Percentiles rank a stretch among this genome's conserved stretches.
These are phyloP conservation scores for Agaricales sp. DNA, from an alignment of 1,284 basidiomycete genomes.

Conservation along the genomic window DNA sequence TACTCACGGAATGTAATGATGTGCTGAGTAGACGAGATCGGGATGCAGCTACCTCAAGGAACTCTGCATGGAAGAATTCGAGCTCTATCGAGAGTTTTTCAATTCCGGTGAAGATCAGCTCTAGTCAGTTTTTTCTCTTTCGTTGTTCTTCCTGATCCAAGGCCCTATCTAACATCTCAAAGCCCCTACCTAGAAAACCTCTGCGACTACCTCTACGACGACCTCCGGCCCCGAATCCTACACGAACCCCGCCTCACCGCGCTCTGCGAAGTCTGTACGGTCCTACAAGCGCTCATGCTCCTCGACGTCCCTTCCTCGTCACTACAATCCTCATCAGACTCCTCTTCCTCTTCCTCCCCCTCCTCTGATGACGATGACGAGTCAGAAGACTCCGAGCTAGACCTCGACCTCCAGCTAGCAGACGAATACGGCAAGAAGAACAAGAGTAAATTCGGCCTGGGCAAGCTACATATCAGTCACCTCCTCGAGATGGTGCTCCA, in stretches of 20 bases:
- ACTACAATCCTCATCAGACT: constrained; percentile 25
- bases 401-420: constrained; percentile 32
- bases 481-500: constrained; percentile 84
- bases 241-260: constrained; percentile 82
- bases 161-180: constrained; percentile 3
- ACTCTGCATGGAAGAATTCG: constrained; percentile 81
- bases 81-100: constrained; percentile 78
- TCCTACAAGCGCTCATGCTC: constrained; percentile 89
- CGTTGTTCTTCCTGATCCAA: not conserved
- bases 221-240: constrained; percentile 84
- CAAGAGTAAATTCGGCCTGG: constrained; percentile 27
- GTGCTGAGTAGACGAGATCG: constrained; percentile 56
- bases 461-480: constrained; percentile 56
- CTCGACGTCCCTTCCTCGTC: constrained; percentile 56
- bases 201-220: constrained; percentile 89
- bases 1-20: constrained; percentile 4
- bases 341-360: not conserved
- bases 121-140: constrained; percentile 52
- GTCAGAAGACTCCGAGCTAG: constrained; percentile 19
- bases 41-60: constrained; percentile 89
- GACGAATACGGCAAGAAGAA: constrained; percentile 10
- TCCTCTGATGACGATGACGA: constrained; percentile 12
- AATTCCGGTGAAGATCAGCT: constrained; percentile 73
- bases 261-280: constrained; percentile 89
- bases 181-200: constrained; percentile 83